Evolutionary conservation across 805 yeast species (phyloP), one percentile per base, ranked within the genome.

Genomic region (Starmerella riodocensis): DNA sequence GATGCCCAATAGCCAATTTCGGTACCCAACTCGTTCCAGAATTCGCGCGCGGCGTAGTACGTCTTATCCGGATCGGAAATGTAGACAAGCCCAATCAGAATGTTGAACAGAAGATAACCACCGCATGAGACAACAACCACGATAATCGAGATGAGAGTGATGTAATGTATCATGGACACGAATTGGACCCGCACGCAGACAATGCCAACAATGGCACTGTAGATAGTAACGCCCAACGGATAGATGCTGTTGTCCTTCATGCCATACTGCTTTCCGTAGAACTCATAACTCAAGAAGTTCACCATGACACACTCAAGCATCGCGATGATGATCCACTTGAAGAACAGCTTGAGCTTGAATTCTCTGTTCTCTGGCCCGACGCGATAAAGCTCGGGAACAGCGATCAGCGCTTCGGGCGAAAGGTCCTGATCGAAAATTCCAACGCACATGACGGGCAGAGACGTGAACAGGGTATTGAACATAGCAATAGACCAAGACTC

Each of bases 401-500:
- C 91, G 37, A 88, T 57, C 38, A 91, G 65, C 0, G 97, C 88
- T 1, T 91, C 73, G 1, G 97, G 93, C 35, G 75, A 69, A 55
- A 91, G 66, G 53, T 91, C 99, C 54, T 79, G 80, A 52, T 88
- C 94, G 59, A 91, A 79, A 74, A 86, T 82, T n/a, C 99, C 99
- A 38, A 91, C 66, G 53, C 93, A 80, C 28, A 91, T 59, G 2
- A 91, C 97, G 0, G 95, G 86, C 36, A 91, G 64, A 0, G 95
- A 83, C 0, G 98, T 88, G 63, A 91, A 93, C 45, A 91, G 67
- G 0, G 98, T 93, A 57, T 91, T 93, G 65, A 81, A 91, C 96
- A 93, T 86, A 0, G 96, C 82, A 43, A 91, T 67, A 1, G 97
- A 86, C 94, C 96, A 86, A 29, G 88, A 78, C 55, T 93, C 98